These are phyloP conservation scores for Ceratobasidium sp. DNA, from an alignment of 1,284 basidiomycete species.

Conservation along the genomic window DNA sequence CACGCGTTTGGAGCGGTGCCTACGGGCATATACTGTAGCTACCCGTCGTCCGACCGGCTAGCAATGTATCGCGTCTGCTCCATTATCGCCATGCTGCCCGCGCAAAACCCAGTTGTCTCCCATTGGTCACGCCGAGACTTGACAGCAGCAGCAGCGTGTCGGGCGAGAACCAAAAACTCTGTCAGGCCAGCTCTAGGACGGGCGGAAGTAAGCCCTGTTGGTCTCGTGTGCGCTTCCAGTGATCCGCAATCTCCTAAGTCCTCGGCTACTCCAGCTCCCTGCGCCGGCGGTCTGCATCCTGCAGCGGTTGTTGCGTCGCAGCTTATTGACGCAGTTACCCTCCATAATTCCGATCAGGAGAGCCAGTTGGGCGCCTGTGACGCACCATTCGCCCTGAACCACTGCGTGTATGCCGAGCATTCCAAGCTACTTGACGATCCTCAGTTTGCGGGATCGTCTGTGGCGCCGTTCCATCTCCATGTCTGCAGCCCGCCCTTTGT, in stretches of 20 bases:
- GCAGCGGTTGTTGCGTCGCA: neutral
- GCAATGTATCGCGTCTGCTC: conserved; percentile 33
- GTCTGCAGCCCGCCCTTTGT: neutral
- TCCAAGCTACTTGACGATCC: neutral
- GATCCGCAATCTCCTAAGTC: conserved; percentile 45
- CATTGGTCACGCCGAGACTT: conserved; percentile 10
- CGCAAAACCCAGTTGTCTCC: neutral
- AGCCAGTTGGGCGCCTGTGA: neutral
- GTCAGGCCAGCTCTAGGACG: conserved; percentile 11
- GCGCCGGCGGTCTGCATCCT: conserved; percentile 6
- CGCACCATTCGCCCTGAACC: neutral
- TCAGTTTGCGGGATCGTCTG: neutral
- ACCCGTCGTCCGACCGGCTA: conserved; percentile 19
- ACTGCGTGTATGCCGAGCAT: neutral
- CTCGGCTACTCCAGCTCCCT: conserved; percentile 35
- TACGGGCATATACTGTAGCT: neutral
- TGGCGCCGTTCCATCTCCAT: neutral
- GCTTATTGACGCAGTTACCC: conserved; percentile 11
- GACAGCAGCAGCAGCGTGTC: neutral
- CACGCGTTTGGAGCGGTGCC: conserved; percentile 29
- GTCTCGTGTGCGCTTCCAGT: conserved; percentile 21
- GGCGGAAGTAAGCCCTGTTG: conserved; percentile 8
- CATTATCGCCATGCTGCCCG: conserved; percentile 15
- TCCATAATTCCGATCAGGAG: neutral
- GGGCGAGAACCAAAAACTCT: neutral